These are phyloP conservation scores for Lomentospora prolificans DNA, from an alignment of 2,329 filamentous ascomycete species.

Conservation along the genomic window DNA sequence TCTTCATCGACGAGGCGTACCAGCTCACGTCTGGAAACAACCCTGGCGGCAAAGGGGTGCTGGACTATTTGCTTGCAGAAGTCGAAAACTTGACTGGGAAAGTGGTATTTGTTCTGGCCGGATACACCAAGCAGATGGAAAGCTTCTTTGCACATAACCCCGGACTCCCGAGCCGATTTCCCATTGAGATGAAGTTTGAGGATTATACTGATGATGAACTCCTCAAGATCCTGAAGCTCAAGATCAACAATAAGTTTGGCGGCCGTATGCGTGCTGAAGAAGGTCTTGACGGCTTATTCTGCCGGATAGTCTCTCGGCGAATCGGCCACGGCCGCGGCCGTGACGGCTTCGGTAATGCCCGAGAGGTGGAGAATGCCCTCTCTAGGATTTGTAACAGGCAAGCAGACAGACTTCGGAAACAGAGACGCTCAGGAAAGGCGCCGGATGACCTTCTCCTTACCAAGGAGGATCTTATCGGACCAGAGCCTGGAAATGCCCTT, in stretches of 20 bases:
- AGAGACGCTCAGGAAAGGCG: constrained; percentile 27
- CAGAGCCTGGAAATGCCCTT: constrained; percentile 48
- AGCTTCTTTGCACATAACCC: constrained; percentile 66
- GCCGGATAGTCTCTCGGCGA: constrained; percentile 50
- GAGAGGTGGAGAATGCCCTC: constrained; percentile 55
- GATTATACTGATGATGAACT: constrained; percentile 62
- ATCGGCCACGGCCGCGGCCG: constrained; percentile 52
- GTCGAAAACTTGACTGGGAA: constrained; percentile 63
- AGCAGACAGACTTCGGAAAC: constrained; percentile 38
- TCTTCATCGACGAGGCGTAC: constrained; percentile 76
- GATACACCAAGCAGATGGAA: constrained; percentile 68
- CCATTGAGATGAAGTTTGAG: constrained; percentile 52
- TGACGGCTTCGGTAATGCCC: constrained; percentile 64
- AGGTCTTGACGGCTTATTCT: constrained; percentile 49
- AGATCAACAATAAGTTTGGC: constrained; percentile 43
- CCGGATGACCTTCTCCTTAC: constrained; percentile 47
- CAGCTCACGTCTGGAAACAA: constrained; percentile 55
- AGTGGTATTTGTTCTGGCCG: constrained; percentile 62
- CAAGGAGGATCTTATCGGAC: constrained; percentile 62
- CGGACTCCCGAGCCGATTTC: constrained; percentile 56
- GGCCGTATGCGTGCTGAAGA: constrained; percentile 49
- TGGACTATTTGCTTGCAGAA: constrained; percentile 64
- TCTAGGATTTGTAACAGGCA: constrained; percentile 47
- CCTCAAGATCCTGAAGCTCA: constrained; percentile 45
- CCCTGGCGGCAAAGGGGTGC: constrained; percentile 46